phyloP scores from a whole-genome alignment of 306 rosid species.

The Amphicarpaea edgeworthii region DNA sequence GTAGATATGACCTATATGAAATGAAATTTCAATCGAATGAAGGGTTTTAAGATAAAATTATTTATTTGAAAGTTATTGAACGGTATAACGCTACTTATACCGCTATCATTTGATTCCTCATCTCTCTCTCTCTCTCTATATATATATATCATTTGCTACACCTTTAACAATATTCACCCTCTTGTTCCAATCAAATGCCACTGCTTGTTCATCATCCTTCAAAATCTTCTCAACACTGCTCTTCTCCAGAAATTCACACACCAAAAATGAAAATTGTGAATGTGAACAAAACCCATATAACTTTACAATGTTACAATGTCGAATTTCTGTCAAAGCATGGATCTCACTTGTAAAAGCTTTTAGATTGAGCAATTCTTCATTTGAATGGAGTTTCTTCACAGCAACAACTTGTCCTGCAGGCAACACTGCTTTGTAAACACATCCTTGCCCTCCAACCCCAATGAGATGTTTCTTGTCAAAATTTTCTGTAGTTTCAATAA shows the following conservation, averaged over 20 bases:
- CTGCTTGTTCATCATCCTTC: conserved; percentile 8
- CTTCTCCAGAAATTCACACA: conserved; percentile 30
- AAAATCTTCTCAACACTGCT: background rate
- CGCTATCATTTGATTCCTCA: too few relatives aligned
- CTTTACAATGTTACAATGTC: conserved; percentile 44
- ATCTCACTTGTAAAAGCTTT: conserved; percentile 40
- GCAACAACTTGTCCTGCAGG: conserved; percentile 29
- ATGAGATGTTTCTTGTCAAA: conserved; percentile 19
- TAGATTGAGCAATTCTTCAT: background rate
- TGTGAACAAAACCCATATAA: conserved; percentile 36
- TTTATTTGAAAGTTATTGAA: too few relatives aligned
- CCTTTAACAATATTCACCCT: background rate
- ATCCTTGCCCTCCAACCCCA: conserved; percentile 24
- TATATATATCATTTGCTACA: background rate
- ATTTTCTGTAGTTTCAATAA: conserved; percentile 25
- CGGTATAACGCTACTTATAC: too few relatives aligned
- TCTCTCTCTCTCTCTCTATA: too few relatives aligned
- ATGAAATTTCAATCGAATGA: too few relatives aligned
- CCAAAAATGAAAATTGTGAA: conserved; percentile 19
- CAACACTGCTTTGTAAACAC: conserved; percentile 11
- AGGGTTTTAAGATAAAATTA: too few relatives aligned
- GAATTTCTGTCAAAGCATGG: conserved; percentile 17
- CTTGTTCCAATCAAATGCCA: conserved; percentile 3
- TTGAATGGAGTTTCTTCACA: conserved; percentile 18
- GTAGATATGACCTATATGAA: too few relatives aligned